Evolutionary conservation across 2,329 filamentous ascomycete genomes (phyloP).

Genomic region (Diaporthe sp.): DNA sequence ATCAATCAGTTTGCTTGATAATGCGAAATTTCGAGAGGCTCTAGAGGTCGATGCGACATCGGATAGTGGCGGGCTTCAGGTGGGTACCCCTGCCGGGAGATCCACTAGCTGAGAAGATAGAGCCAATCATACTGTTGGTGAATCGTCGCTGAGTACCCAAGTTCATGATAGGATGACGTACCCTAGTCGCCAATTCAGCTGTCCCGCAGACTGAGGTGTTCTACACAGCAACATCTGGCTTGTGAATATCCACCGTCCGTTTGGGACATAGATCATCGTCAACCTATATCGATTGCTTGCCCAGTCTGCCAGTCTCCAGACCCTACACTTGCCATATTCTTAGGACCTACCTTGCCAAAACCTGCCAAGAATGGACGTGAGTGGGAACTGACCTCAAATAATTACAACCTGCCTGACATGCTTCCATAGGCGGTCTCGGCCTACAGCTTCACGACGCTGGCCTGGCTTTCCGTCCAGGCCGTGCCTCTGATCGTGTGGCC

Average conservation of each 20-base stretch:
- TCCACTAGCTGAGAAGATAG: neutral
- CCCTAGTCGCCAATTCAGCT: neutral
- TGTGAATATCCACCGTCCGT: neutral
- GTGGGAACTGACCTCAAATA: neutral
- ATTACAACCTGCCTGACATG: neutral
- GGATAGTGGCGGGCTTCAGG: slow-evolving; percentile 29
- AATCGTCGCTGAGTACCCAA: neutral
- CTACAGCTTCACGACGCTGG: slow-evolving; percentile 65
- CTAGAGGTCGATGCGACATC: slow-evolving; percentile 36
- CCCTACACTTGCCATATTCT: neutral
- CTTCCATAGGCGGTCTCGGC: slow-evolving; percentile 59
- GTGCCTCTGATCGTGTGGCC: slow-evolving; percentile 62
- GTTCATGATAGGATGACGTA: slow-evolving; percentile 23
- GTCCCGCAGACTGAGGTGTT: neutral
- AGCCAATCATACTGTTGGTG: slow-evolving; percentile 21
- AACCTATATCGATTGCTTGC: neutral
- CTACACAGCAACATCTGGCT: neutral
- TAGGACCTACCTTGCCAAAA: neutral
- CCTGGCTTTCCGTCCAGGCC: slow-evolving; percentile 64
- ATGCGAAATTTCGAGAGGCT: slow-evolving; percentile 36
- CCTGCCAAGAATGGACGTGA: slow-evolving; percentile 35
- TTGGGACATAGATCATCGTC: neutral
- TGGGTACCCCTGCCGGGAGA: slow-evolving; percentile 23
- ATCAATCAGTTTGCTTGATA: slow-evolving; percentile 34
- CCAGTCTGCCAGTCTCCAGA: neutral